Evolutionary conservation across 1,284 basidiomycete genomes (phyloP), one percentile per base, ranked within the genome.

Genomic region (Entoloma clypeatum): DNA sequence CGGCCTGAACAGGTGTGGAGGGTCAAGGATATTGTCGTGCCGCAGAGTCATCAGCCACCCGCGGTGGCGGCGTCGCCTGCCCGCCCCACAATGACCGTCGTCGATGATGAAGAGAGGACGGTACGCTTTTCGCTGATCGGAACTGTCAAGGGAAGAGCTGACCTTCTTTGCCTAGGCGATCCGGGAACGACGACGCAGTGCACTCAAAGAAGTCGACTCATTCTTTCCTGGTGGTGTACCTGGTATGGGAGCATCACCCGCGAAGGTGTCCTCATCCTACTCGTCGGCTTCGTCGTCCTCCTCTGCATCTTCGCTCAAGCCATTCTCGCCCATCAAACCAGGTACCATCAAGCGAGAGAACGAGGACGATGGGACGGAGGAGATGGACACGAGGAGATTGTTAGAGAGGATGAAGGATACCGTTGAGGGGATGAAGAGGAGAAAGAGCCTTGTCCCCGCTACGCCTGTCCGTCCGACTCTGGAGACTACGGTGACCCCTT

Each of bases 371-470:
- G 43, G 45, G 5, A 52, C 56, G 3, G 55, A 59, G 4, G 56
- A 56, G 27, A 57, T 73, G 23, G 77, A 80, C 45, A 74, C 78
- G 0, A 60, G 69, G 6, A 68, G 69, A 10, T 57, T 81, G 27
- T 59, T 81, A 31, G 77, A 79, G 42, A 69, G 68, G 48, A 80
- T 81, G 76, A 76, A 72, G 51, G 69, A 75, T 51, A 80, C 77
- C 22, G 75, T 81, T 8, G 77, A 78, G 48, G 71, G 66, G 19
- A 75, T 79, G 63, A 78, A 77, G 62, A 65, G 73, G 43, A 60
- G 77, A 37, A 63, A 71, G 51, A 78, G 77, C 50, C 54, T 60
- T 27, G 52, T 52, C 37, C 52, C 51, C 28, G 48, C 34, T 17
- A 37, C 41, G 18, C 41, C 49, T 31, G 41, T 39, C 33, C 46